Evolutionary conservation across 2,329 filamentous ascomycete genomes (phyloP).

Genomic region (Bipolaris sorokiniana): DNA sequence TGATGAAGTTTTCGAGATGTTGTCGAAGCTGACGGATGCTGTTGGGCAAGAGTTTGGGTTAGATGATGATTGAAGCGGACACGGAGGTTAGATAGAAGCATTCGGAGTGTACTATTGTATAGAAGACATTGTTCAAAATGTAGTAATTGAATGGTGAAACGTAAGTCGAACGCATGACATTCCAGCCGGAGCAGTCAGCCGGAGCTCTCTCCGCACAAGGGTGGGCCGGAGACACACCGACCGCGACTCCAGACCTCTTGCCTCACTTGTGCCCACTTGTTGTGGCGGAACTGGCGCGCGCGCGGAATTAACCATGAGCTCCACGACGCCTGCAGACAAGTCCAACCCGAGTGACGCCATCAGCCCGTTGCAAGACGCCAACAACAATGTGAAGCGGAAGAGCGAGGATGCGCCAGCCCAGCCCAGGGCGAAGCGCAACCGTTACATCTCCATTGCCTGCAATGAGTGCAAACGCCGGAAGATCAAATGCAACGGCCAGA

Average conservation of each 20-base stretch:
- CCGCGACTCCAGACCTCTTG: constrained; percentile 12
- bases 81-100: background rate
- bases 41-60: constrained; percentile 50
- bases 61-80: constrained; percentile 25
- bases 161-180: background rate
- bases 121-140: background rate
- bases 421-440: constrained; percentile 63
- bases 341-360: constrained; percentile 43
- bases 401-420: constrained; percentile 53
- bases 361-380: constrained; percentile 39
- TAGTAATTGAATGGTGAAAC: background rate
- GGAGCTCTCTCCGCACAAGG: constrained; percentile 12
- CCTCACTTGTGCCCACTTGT: constrained; percentile 7
- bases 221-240: constrained; percentile 13
- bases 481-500: constrained; percentile 72
- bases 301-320: constrained; percentile 20
- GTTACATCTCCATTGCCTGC: constrained; percentile 71
- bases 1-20: constrained; percentile 59
- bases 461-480: constrained; percentile 71
- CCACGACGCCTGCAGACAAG: constrained; percentile 21
- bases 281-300: constrained; percentile 17
- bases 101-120: background rate
- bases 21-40: constrained; percentile 49
- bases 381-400: constrained; percentile 50
- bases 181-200: background rate